Conservation (phyloP, 2,329 filamentous ascomycete species). For the Pestalotiopsis sp. region DNA sequence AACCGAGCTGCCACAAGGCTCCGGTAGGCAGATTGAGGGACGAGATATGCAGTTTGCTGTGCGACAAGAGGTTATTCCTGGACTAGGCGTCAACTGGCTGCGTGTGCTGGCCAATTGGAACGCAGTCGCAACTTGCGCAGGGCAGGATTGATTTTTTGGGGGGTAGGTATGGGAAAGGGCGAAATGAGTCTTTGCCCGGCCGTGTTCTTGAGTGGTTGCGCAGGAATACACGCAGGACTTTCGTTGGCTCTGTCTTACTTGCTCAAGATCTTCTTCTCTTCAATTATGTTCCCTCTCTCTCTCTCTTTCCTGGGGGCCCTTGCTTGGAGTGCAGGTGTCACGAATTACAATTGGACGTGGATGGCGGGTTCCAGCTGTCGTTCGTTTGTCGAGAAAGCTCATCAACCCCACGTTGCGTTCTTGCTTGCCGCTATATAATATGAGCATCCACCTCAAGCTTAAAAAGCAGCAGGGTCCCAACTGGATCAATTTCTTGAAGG, state of each 20-base stretch:
- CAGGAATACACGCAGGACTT: no score
- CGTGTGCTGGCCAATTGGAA: not conserved
- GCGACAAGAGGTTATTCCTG: conserved; percentile 3
- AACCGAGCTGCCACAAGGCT: conserved; percentile 8
- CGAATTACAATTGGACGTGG: not conserved
- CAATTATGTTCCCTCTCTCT: not conserved
- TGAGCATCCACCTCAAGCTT: not conserved
- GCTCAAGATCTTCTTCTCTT: no score
- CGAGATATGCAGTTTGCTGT: conserved; percentile 2
- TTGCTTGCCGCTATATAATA: conserved; percentile 1
- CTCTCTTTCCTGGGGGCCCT: not conserved
- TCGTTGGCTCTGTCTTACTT: no score
- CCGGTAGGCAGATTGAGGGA: conserved; percentile 1
- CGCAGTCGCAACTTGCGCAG: conserved; percentile 3
- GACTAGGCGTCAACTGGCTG: conserved; percentile 1
- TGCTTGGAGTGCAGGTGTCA: not conserved
- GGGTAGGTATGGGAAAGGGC: not conserved
- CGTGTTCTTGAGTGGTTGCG: not conserved
- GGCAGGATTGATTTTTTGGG: not conserved
- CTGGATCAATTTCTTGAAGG: not conserved
- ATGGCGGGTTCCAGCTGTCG: conserved; percentile 9
- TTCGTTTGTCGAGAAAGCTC: not conserved
- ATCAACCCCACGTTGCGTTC: conserved; percentile 1
- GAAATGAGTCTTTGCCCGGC: not conserved
- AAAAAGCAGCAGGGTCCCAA: not conserved